Base-by-base conservation (phyloP, 1,284 basidiomycete genomes). In the Cystobasidium pallidum region DNA sequence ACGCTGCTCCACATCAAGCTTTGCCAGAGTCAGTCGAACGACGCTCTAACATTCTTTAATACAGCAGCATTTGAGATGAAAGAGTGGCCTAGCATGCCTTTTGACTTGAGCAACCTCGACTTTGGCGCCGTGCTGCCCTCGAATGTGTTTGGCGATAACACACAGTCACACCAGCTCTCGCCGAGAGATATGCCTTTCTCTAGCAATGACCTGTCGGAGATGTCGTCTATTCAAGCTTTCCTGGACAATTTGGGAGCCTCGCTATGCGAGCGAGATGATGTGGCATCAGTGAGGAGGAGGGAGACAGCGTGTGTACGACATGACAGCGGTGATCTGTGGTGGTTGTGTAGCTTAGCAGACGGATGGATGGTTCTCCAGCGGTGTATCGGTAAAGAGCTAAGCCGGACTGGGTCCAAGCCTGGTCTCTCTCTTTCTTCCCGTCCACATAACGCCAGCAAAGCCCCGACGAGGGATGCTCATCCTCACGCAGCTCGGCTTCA, bases 401-500 rank as follows among this genome's bases (percentile, higher is more conserved):
- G 43, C 15, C 19, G 8, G 3, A n/a, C n/a, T n/a, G n/a, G 11
- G n/a, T 8, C 43, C 13, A 7, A 8, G 43, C 11, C 15, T 45
- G 6, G 11, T 17, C 15, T 11, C 15, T 3, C 43, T 15, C 43
- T 45, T 45, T 11, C 43, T 19, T 45, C 43, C n/a, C 11, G 3
- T 45, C 43, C 19, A 19, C 11, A 17, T 19, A 15, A 3, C 19
- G n/a, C n/a, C n/a, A n/a, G n/a, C n/a, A n/a, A n/a, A n/a, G n/a
- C n/a, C 36, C 13, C 10, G 32, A 7, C 32, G 32, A 32, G 54
- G 19, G 54, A 64, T 64, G 62, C 62, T 64, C 15, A 32, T 64
- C 21, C 62, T 64, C 62, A 64, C 62, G 17, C 34, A 47, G 47
- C 47, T 49, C 21, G 62, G 62, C 62, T 64, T 49, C 62, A 64